Evolutionary conservation across 257 asterid species (phyloP).

Genomic region (Gardenia jasminoides): DNA sequence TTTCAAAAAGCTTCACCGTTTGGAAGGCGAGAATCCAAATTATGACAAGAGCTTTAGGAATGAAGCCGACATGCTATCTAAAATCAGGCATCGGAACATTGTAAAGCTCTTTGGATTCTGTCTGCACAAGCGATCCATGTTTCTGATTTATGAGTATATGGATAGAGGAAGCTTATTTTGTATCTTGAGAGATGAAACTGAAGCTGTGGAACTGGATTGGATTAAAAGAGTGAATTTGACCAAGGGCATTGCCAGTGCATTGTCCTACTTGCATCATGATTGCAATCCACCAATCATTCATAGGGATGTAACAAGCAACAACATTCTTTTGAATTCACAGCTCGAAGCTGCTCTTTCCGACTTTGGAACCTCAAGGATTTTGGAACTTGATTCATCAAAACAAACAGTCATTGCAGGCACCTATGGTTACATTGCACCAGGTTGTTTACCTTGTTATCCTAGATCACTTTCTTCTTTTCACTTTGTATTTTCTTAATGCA

Average conservation of each 20-base stretch:
- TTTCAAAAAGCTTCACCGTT: neutral
- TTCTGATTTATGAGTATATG: conserved; percentile 11
- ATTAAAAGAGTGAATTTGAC: conserved; percentile 6
- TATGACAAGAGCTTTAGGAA: conserved; percentile 2
- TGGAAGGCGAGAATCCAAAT: neutral
- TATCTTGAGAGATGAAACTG: neutral
- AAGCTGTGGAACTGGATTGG: conserved; percentile 9
- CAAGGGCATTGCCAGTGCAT: conserved; percentile 4
- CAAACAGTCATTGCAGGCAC: conserved; percentile 7
- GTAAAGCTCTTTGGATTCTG: conserved; percentile 3
- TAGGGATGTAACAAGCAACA: conserved; percentile 8
- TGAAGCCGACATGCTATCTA: conserved; percentile 1
- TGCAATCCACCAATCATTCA: conserved; percentile 5
- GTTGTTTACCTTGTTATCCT: neutral
- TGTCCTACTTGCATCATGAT: conserved; percentile 9
- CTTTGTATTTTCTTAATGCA: too few species aligned
- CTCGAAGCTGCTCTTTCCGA: conserved; percentile 4
- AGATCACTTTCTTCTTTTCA: neutral
- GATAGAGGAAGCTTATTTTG: conserved; percentile 11
- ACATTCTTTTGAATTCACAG: conserved; percentile 2
- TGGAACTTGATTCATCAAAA: conserved; percentile 9
- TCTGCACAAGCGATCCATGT: neutral
- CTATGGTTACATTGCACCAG: conserved; percentile 10
- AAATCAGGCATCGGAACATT: neutral
- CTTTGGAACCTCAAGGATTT: conserved; percentile 2